Evolutionary conservation across 169 alveolate genomes (phyloP).

Genomic region (Cryptosporidium ryanae): DNA sequence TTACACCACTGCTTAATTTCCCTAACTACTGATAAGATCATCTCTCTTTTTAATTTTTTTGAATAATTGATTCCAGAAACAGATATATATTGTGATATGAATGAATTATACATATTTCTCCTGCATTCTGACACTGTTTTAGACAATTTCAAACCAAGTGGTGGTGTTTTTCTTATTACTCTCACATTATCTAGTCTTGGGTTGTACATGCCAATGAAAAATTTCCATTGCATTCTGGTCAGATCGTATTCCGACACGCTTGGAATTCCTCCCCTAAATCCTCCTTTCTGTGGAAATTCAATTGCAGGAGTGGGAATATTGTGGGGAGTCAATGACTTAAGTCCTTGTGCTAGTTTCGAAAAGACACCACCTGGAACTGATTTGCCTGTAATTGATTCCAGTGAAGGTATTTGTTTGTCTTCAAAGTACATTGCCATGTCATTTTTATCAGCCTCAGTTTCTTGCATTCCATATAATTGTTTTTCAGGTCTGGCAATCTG

Average conservation of each 20-base stretch:
- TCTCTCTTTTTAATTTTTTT: slow-evolving; percentile 4
- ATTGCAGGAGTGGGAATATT: no score
- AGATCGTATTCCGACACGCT: slow-evolving; percentile 22
- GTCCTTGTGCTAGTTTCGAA: no score
- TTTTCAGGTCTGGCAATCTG: neutral
- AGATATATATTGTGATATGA: slow-evolving; percentile 15
- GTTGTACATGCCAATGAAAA: slow-evolving; percentile 8
- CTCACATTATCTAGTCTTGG: slow-evolving; percentile 38
- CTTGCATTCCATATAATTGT: neutral
- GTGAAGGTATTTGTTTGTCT: no score
- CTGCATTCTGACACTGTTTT: slow-evolving; percentile 40
- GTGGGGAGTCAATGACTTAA: no score
- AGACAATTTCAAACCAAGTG: slow-evolving; percentile 41
- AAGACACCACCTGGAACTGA: no score
- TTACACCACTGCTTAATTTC: slow-evolving; percentile 61
- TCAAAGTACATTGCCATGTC: no score
- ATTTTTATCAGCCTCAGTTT: neutral
- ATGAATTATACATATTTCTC: slow-evolving; percentile 7
- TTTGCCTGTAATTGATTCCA: no score
- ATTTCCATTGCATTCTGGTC: slow-evolving; percentile 50
- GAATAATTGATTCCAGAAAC: slow-evolving; percentile 42
- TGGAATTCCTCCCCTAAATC: no score
- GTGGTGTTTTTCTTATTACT: slow-evolving; percentile 19
- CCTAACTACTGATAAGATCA: slow-evolving; percentile 8
- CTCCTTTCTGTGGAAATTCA: no score